Evolutionary conservation across 148 eudicot species (phyloP), one percentile per base, ranked within the genome.

Genomic region (Talinum fruticosum): DNA sequence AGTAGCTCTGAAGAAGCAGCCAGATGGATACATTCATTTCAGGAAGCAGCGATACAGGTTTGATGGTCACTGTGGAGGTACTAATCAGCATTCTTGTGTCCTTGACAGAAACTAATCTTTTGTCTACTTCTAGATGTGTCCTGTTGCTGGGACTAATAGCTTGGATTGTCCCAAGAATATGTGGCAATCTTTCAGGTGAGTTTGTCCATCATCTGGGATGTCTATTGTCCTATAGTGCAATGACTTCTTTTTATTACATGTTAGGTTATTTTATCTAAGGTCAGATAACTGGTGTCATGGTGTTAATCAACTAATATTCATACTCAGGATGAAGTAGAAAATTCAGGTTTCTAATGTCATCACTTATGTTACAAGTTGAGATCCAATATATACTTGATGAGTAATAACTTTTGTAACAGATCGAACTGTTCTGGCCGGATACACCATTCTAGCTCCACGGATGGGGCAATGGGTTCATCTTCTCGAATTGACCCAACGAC

Each of bases 1-100:
- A 85, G 85, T 78, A 87, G 89, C 87, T 84, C 90, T 3, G 93
- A 90, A 79, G 91, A 88, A 82, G 90, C 93, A 68, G 93, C 91
- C 70, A 88, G 79, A 81, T 90, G 93, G 93, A 88, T 87, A 26
- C 89, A 87, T 73, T 86, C 84, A 54, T 81, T 88, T 66, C 90
- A 88, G 74, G 87, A 87, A 72, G 85, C 87, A 78, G 88, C 88
- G 45, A 69, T 84, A 57, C 82, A 88, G 88, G 89, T 90, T 28
- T 73, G 66, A 15, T 38, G 45, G 32, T 73, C 45, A 34, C 23
- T 68, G 57, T 66, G 62, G 28, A 57, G 38, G 15, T 47, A 72
- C 70, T 15, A 62, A 51, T 12, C 26, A 33, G 38, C 69, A 33
- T 61, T 34, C 79, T 68, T 18, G 21, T 41, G 24, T 16, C 49